Evolutionary conservation across 805 yeast species (phyloP), one percentile per base, ranked within the genome.

Genomic region (Kodamaea kaohsiungensis): DNA sequence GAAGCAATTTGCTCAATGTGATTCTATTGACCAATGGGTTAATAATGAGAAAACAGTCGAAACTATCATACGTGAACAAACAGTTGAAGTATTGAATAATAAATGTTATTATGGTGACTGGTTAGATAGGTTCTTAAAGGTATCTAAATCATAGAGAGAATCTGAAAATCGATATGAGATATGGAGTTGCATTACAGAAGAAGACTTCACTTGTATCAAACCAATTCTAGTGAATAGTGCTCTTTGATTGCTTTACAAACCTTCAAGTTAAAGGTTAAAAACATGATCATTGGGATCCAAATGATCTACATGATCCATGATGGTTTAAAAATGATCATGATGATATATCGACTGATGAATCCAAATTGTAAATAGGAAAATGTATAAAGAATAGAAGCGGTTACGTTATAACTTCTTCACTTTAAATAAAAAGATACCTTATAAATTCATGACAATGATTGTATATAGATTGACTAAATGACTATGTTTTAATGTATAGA

Each of bases 61-160:
- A 58, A 9, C 53, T 1, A 76, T 76, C 8, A 54, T 76, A 7
- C 54, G 65, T 18, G 70, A 67, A 45, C 73, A 71, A 53, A 71
- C 79, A 1, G 59, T 60, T 3, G 59, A 55, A 3, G 67, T 70
- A 9, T 62, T 76, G 19, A 70, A 68, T 51, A 74, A 71, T 35
- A 72, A 70, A 57, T 75, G 79, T 58, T 62, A 61, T 53, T 72
- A 67, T 53, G 59, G 60, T 16, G 74, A 75, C 59, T 76, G 79
- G 79, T 57, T 71, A 39, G 55, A 53, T 42, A 65, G 57, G 27
- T 71, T 72, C 52, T 16, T 40, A 10, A 18, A 40, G 15, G 22
- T 40, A 10, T 8, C 43, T 8, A 40, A 17, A 17, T 13, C 22
- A 6, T 40, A 40, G 10, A 40, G 15, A 8, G 12, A 40, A 40